Percentiles rank a stretch among this genome's conserved stretches.
Conservation (phyloP, 768 basidiomycete genomes). For the Termitomyces sp. region DNA sequence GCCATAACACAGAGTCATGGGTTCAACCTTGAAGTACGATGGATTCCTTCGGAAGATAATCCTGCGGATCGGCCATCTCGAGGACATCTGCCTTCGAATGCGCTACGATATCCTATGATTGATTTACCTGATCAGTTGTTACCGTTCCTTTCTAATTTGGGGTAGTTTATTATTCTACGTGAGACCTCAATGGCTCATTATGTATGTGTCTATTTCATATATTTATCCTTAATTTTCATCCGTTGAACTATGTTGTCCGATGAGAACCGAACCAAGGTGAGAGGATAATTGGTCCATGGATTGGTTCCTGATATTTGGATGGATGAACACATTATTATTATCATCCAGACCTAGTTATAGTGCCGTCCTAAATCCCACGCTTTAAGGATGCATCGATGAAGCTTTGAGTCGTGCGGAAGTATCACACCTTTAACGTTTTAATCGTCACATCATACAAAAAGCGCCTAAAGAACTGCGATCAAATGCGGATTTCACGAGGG, state of each 20-base stretch:
- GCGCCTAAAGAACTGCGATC: not conserved
- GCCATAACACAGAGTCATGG: not conserved
- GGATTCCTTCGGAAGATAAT: constrained; percentile 6
- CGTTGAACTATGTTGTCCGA: too few species aligned
- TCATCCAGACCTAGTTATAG: not conserved
- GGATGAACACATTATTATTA: not conserved
- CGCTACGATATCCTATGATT: constrained; percentile 6
- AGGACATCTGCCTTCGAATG: constrained; percentile 6
- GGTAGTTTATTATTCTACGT: not conserved
- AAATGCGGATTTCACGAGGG: too few species aligned
- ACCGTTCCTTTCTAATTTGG: not conserved
- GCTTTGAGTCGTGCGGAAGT: not conserved
- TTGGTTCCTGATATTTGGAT: not conserved
- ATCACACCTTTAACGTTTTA: not conserved
- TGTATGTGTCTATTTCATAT: not conserved
- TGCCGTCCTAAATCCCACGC: not conserved
- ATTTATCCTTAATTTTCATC: not conserved
- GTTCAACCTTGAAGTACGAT: not conserved
- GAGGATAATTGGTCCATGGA: not conserved
- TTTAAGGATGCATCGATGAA: not conserved
- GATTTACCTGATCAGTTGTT: constrained; percentile 6
- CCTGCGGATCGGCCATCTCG: constrained; percentile 13
- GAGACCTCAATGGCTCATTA: not conserved
- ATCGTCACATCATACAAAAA: not conserved
- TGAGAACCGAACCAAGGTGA: not conserved